Evolutionary conservation across 495 filamentous ascomycete species (phyloP).

Genomic region (Durotheca rogersii): DNA sequence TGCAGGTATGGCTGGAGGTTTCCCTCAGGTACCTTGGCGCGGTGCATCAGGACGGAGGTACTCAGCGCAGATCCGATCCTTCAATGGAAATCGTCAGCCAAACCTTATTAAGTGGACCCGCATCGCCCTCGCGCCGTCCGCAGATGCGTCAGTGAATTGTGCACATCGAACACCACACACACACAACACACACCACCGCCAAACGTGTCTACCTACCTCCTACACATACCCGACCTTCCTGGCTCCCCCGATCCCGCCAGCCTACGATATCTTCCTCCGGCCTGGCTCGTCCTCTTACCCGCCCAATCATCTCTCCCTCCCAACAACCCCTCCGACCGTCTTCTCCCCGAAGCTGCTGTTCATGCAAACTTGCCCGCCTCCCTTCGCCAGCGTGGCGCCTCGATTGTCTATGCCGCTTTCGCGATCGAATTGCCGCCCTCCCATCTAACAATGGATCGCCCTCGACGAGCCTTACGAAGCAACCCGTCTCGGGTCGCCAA

Average conservation of each 20-base stretch:
- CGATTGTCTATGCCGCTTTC: background rate
- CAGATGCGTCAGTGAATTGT: no score
- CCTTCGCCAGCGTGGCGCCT: no score
- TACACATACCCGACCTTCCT: background rate
- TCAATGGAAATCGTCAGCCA: no score
- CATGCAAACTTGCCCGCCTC: background rate
- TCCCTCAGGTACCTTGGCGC: background rate
- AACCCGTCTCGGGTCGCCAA: conserved; percentile 32
- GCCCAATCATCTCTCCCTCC: background rate
- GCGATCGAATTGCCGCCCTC: conserved; percentile 13
- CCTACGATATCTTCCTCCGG: no score
- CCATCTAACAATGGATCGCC: conserved; percentile 22
- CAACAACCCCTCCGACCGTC: background rate
- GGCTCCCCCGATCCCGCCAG: no score
- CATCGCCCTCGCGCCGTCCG: background rate
- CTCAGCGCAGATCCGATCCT: background rate
- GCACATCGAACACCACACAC: no score
- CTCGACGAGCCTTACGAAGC: conserved; percentile 22
- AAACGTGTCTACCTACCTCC: background rate
- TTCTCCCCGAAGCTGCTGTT: background rate
- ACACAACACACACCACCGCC: no score
- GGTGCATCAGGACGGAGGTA: background rate
- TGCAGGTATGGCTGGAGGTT: no score
- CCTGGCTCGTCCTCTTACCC: no score
- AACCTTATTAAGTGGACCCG: background rate